These are phyloP conservation scores for Fagopyrum esculentum DNA, from an alignment of 148 eudicot species.

Conservation along the genomic window DNA sequence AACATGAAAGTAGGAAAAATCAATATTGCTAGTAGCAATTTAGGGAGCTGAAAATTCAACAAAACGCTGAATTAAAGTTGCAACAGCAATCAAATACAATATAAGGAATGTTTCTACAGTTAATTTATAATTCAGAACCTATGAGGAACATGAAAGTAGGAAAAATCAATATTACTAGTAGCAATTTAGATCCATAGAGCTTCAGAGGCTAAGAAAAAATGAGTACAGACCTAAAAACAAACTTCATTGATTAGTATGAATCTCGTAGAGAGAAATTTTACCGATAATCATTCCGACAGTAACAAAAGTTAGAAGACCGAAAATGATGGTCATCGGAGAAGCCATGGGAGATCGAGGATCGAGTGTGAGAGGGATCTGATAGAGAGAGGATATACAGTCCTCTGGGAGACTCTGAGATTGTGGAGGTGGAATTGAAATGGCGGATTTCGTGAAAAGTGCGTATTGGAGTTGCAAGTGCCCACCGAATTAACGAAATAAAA, in stretches of 20 bases:
- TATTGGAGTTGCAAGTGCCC: neutral
- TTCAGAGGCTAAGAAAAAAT: neutral
- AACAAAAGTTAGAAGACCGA: constrained; percentile 66
- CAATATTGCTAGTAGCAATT: neutral
- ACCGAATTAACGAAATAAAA: neutral
- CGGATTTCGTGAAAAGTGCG: neutral
- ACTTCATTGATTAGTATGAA: neutral
- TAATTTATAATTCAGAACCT: neutral
- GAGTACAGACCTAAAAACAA: neutral
- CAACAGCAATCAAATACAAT: neutral
- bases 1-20: neutral
- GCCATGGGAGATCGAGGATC: constrained; percentile 28
- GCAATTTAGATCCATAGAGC: neutral
- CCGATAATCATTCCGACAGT: constrained; percentile 73
- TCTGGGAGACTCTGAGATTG: neutral
- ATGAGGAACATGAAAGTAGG: neutral
- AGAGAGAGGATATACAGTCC: constrained; percentile 1
- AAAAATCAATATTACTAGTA: neutral
- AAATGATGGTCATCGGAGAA: constrained; percentile 40
- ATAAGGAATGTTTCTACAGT: neutral
- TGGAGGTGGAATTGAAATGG: neutral
- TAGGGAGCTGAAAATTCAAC: neutral
- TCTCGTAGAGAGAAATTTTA: constrained; percentile 14
- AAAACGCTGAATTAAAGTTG: neutral
- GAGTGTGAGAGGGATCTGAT: constrained; percentile 7